phyloP scores from a whole-genome alignment of 2,329 filamentous ascomycete species.

The Pseudocercospora musae region DNA sequence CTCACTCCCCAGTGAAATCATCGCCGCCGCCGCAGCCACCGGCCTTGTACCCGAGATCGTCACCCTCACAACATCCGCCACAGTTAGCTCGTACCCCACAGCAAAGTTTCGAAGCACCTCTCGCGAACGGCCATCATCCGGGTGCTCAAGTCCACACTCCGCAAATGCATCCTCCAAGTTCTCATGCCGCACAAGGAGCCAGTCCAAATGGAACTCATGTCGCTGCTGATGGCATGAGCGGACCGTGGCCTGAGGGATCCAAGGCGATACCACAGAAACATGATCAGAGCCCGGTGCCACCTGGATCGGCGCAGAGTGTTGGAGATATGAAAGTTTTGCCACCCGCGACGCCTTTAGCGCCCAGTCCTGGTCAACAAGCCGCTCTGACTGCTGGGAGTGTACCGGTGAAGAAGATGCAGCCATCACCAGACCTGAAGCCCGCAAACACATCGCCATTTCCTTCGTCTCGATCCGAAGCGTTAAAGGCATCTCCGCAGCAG shows the following conservation, averaged over 20 bases:
- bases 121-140: conserved; percentile 14
- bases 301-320: conserved; percentile 16
- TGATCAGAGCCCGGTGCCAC: conserved; percentile 26
- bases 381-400: conserved; percentile 26
- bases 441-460: not conserved
- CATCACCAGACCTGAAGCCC: not conserved
- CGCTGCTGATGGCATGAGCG: conserved; percentile 34
- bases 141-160: conserved; percentile 12
- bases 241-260: conserved; percentile 32
- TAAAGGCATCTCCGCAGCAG: not conserved
- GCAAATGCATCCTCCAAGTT: conserved; percentile 16
- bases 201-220: conserved; percentile 22
- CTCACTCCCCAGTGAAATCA: conserved; percentile 32
- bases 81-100: conserved; percentile 14
- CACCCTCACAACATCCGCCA: conserved; percentile 3
- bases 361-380: conserved; percentile 27
- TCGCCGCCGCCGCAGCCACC: conserved; percentile 23
- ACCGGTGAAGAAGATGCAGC: conserved; percentile 31
- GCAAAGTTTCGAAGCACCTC: conserved; percentile 5
- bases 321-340: conserved; percentile 26
- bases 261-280: conserved; percentile 34
- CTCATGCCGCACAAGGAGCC: conserved; percentile 4
- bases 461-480: not conserved
- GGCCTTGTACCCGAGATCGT: not conserved
- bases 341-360: conserved; percentile 26